These are phyloP conservation scores for Trametes cinnabarina DNA, from an alignment of 768 basidiomycete species.

Conservation along the genomic window DNA sequence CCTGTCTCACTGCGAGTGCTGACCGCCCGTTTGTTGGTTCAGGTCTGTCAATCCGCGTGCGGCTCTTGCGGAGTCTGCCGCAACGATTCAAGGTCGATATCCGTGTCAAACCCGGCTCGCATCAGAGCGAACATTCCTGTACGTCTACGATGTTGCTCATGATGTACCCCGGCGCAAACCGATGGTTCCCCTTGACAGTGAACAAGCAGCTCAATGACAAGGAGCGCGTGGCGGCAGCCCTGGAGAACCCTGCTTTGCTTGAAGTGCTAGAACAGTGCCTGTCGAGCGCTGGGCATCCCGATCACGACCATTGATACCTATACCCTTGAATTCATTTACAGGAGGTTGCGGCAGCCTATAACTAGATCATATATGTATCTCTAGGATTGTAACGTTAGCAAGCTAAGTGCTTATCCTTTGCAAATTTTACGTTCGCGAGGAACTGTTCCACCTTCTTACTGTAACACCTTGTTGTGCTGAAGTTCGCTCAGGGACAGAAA, in stretches of 20 bases:
- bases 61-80: slow-evolving; percentile 85
- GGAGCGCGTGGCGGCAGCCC: slow-evolving; percentile 93
- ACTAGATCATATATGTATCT: background rate
- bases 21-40: slow-evolving; percentile 9
- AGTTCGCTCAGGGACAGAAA: too few relatives aligned
- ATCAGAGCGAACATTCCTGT: slow-evolving; percentile 93
- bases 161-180: background rate
- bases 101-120: slow-evolving; percentile 87
- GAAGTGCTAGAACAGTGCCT: slow-evolving; percentile 85
- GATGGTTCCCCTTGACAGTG: slow-evolving; percentile 45
- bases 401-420: too few relatives aligned
- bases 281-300: slow-evolving; percentile 19
- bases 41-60: slow-evolving; percentile 96
- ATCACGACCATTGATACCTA: slow-evolving; percentile 6
- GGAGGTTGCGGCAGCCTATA: slow-evolving; percentile 2
- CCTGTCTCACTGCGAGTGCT: too few relatives aligned
- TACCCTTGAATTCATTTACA: background rate
- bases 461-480: too few relatives aligned
- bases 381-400: slow-evolving; percentile 13
- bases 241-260: slow-evolving; percentile 86
- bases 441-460: too few relatives aligned
- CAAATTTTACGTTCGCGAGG: too few relatives aligned
- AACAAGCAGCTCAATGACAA: slow-evolving; percentile 99
- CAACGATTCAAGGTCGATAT: slow-evolving; percentile 95
- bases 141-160: slow-evolving; percentile 24